phyloP scores from a whole-genome alignment of 176 grass and related monocot species.

The Poa pratensis region DNA sequence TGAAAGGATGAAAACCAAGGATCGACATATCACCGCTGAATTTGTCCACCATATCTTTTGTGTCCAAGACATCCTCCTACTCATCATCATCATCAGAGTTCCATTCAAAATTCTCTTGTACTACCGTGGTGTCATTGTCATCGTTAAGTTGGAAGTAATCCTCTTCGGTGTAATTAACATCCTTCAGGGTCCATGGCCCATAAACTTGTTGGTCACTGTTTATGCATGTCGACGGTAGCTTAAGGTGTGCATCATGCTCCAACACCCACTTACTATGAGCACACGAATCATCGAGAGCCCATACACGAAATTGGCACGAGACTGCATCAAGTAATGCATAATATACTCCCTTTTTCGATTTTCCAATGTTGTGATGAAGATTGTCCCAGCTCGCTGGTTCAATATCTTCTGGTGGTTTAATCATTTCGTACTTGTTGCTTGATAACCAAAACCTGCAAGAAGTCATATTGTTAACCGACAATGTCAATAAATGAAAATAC shows the following conservation, averaged over 20 bases:
- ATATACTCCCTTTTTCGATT: neutral
- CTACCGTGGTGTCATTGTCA: neutral
- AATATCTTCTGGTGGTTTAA: neutral
- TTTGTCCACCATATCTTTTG: neutral
- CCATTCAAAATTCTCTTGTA: neutral
- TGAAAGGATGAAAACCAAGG: constrained; percentile 15
- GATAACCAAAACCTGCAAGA: neutral
- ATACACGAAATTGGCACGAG: neutral
- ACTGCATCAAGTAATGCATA: neutral
- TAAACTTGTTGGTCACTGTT: neutral
- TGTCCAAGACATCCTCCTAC: neutral
- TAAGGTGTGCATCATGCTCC: neutral
- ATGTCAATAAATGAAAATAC: neutral
- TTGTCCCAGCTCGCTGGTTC: neutral
- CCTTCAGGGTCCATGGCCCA: neutral
- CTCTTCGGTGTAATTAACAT: neutral
- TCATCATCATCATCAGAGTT: neutral
- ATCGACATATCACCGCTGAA: neutral
- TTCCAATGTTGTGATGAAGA: neutral
- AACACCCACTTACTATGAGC: neutral
- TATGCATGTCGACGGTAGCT: neutral
- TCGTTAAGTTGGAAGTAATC: no score
- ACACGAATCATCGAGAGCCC: neutral
- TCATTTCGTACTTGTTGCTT: neutral
- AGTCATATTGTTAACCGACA: no score